Evolutionary conservation across 139 green algal species (phyloP), one percentile per base, ranked within the genome.

Genomic region (Yamagishiella unicocca): DNA sequence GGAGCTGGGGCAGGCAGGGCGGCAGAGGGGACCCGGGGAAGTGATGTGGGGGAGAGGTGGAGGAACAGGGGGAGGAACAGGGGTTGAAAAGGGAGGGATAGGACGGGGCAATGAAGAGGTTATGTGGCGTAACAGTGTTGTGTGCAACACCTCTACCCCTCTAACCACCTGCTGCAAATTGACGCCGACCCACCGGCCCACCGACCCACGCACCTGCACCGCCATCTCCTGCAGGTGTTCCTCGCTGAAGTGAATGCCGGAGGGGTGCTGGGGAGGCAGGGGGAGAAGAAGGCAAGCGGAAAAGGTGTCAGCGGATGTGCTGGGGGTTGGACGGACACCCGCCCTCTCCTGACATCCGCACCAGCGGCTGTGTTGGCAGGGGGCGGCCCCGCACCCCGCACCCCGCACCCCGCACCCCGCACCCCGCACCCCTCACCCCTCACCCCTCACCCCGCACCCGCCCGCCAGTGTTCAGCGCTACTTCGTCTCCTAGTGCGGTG

Each of bases 141-240:
- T n/a, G n/a, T n/a, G n/a, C n/a, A n/a, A n/a, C n/a, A n/a, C n/a
- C n/a, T n/a, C n/a, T n/a, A n/a, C n/a, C n/a, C n/a, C n/a, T n/a
- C n/a, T n/a, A n/a, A n/a, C n/a, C n/a, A n/a, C n/a, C n/a, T n/a
- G n/a, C n/a, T n/a, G n/a, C n/a, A n/a, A n/a, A n/a, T n/a, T n/a
- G n/a, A n/a, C n/a, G n/a, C n/a, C n/a, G n/a, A n/a, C n/a, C n/a
- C n/a, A n/a, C n/a, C n/a, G n/a, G n/a, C n/a, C n/a, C n/a, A n/a
- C n/a, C 19, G 9, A 14, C 12, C 35, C 4, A 4, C 73, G 14
- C 62, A 86, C 80, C 88, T 92, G 88, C 68, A 92, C 75, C 50
- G 84, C 71, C 80, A 91, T 88, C 71, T 91, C 72, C 43, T 91
- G 80, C 29, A 92, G 66, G 88, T 89, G 75, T 29, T 78, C 64